Percentiles rank a stretch among this genome's conserved stretches.
Conservation (phyloP, 2,329 filamentous ascomycete species). For the Trichoderma koningiopsis region DNA sequence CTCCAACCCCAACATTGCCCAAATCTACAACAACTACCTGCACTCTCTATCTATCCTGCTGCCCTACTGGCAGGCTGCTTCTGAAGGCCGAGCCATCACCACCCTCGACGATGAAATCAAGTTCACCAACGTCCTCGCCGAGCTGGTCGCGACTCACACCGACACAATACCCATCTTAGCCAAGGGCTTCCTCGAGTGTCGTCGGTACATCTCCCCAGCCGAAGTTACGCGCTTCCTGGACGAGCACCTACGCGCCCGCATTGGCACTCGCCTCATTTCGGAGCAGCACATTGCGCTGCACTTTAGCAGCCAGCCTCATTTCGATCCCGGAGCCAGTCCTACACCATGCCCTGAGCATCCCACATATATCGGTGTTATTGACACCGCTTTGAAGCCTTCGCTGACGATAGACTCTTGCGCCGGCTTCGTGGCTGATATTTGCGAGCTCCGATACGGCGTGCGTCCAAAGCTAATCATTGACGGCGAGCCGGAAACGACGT, state of each 20-base stretch:
- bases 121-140: constrained; percentile 90
- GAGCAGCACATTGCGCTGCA: constrained; percentile 97
- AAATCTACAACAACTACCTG: constrained; percentile 95
- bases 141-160: constrained; percentile 91
- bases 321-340: constrained; percentile 55
- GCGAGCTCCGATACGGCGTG: constrained; percentile 92
- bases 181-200: constrained; percentile 87
- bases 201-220: constrained; percentile 79
- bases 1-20: constrained; percentile 91
- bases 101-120: constrained; percentile 83
- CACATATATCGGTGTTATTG: constrained; percentile 91
- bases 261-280: constrained; percentile 89
- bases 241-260: constrained; percentile 88
- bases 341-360: constrained; percentile 55
- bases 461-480: constrained; percentile 79
- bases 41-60: constrained; percentile 89
- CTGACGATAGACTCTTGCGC: constrained; percentile 82
- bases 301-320: constrained; percentile 68
- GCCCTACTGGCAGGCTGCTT: constrained; percentile 67
- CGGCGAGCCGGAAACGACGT: constrained; percentile 82
- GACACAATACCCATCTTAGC: constrained; percentile 95
- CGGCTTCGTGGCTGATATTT: constrained; percentile 91
- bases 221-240: constrained; percentile 93
- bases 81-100: constrained; percentile 42
- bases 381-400: constrained; percentile 82